These are phyloP conservation scores for Talaromyces sp. DNA, from an alignment of 2,329 filamentous ascomycete genomes.

Conservation along the genomic window DNA sequence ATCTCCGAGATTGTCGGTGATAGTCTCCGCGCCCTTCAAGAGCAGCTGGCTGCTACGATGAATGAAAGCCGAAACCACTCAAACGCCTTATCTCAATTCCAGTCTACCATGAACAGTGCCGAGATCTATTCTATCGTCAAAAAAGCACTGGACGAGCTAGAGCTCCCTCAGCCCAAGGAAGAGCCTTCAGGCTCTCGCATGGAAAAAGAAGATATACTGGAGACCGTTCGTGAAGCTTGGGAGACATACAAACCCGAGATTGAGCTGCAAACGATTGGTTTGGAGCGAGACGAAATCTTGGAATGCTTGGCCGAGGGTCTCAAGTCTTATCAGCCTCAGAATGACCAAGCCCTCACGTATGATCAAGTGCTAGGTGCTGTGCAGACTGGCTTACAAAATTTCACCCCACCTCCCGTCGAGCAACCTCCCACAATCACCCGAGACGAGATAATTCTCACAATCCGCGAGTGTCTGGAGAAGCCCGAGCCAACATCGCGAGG, in stretches of 20 bases:
- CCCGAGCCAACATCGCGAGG: conserved; percentile 57
- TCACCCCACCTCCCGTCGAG: conserved; percentile 72
- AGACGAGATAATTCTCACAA: conserved; percentile 80
- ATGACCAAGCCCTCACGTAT: conserved; percentile 66
- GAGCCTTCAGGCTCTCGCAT: conserved; percentile 55
- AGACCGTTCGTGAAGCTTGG: conserved; percentile 86
- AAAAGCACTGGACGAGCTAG: conserved; percentile 65
- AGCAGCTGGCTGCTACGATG: conserved; percentile 80
- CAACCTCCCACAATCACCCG: conserved; percentile 70
- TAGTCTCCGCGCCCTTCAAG: conserved; percentile 77
- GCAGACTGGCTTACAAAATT: conserved; percentile 81
- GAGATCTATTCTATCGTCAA: conserved; percentile 86
- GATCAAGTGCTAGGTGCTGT: conserved; percentile 86
- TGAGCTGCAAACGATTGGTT: conserved; percentile 82
- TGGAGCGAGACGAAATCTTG: conserved; percentile 88
- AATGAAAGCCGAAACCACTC: conserved; percentile 73
- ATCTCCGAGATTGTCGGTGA: conserved; percentile 77
- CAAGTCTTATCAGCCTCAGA: conserved; percentile 65
- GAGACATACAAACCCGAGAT: conserved; percentile 94
- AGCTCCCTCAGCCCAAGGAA: conserved; percentile 62
- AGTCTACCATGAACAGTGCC: conserved; percentile 71
- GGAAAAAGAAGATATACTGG: conserved; percentile 79
- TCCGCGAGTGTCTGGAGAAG: conserved; percentile 83
- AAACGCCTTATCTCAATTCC: conserved; percentile 63
- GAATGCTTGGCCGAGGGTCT: conserved; percentile 85